These are phyloP conservation scores for Nematodospora valgi DNA, from an alignment of 805 yeast species.

Conservation along the genomic window DNA sequence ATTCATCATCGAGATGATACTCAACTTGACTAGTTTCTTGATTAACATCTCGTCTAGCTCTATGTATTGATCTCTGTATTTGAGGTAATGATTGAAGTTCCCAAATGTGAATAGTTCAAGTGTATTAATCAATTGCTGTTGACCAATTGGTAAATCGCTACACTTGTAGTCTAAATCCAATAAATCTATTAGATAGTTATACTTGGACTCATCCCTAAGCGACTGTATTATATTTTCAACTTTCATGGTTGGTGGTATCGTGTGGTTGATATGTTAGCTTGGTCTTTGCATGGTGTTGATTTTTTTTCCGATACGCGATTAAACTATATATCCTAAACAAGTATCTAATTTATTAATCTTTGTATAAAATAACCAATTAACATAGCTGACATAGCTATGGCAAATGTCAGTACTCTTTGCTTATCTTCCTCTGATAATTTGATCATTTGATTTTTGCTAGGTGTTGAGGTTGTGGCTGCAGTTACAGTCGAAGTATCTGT, in stretches of 20 bases:
- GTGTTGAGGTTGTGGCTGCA: too few relatives aligned
- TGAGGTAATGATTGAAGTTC: conserved; percentile 20
- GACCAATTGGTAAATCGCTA: not conserved
- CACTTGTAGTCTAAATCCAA: not conserved
- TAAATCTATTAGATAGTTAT: conserved; percentile 8
- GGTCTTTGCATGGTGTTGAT: too few relatives aligned
- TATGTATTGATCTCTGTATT: conserved; percentile 15
- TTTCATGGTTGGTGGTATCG: too few relatives aligned
- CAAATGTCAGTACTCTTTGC: conserved; percentile 5
- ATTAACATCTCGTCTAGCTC: conserved; percentile 11
- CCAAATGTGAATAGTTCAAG: conserved; percentile 41
- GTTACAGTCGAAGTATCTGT: not conserved
- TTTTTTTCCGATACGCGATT: too few relatives aligned
- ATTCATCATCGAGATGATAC: conserved; percentile 20
- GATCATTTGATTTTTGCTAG: too few relatives aligned
- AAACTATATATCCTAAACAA: not conserved
- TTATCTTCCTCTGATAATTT: conserved; percentile 1
- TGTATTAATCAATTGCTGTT: conserved; percentile 17
- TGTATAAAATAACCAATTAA: conserved; percentile 9
- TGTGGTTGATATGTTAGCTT: too few relatives aligned
- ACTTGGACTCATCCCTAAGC: conserved; percentile 4
- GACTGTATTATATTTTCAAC: conserved; percentile 1
- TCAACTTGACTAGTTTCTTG: conserved; percentile 25
- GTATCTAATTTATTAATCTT: conserved; percentile 3
- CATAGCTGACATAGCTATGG: conserved; percentile 8